A percentile compares a stretch with the other conserved stretches of the same genome.
Evolutionary conservation across 1,284 basidiomycete species (phyloP).

Genomic region (Ceratobasidium papillatum): DNA sequence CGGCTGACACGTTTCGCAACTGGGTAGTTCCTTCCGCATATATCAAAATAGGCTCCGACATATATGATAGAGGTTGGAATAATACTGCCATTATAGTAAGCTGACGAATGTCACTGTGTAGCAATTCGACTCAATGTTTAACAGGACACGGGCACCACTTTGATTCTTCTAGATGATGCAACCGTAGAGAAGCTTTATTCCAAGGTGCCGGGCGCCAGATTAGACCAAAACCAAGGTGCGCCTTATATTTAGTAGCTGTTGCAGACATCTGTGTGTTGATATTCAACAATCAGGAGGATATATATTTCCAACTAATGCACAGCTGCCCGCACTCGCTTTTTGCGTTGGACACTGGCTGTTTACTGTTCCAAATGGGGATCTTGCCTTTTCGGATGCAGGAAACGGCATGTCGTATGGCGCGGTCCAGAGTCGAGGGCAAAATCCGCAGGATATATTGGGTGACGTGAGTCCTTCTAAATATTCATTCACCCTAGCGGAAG

Average conservation of each 20-base stretch:
- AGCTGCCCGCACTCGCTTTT: conserved; percentile 27
- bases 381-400: conserved; percentile 41
- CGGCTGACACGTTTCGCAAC: no score
- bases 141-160: conserved; percentile 41
- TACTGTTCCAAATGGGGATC: conserved; percentile 37
- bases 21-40: conserved; percentile 27
- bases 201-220: conserved; percentile 40
- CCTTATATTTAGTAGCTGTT: background rate
- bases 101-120: background rate
- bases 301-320: conserved; percentile 39
- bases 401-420: conserved; percentile 41
- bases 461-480: conserved; percentile 21
- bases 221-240: conserved; percentile 32
- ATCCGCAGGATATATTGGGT: conserved; percentile 43
- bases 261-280: background rate
- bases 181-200: conserved; percentile 33
- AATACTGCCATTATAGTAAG: conserved; percentile 35
- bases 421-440: conserved; percentile 41
- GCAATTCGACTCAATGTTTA: background rate
- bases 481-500: no score
- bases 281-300: conserved; percentile 10
- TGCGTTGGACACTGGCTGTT: conserved; percentile 33
- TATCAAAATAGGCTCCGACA: conserved; percentile 23
- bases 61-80: conserved; percentile 31
- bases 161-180: conserved; percentile 42